These are phyloP conservation scores for Akanthomyces uredinophilus DNA, from an alignment of 2,329 filamentous ascomycete genomes.

Conservation along the genomic window DNA sequence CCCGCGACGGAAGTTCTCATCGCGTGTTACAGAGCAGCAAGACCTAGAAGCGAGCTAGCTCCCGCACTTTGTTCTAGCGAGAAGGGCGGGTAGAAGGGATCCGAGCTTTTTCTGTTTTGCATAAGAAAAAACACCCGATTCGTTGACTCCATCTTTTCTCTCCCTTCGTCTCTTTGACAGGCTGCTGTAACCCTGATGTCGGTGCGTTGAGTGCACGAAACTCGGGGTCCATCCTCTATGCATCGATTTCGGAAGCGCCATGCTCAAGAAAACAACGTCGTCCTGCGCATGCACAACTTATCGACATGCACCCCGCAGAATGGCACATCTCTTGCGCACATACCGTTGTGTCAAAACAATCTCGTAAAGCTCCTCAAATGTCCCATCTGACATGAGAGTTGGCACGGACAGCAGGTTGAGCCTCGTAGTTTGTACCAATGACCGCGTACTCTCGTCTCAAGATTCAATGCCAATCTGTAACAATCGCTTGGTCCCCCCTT, in stretches of 20 bases:
- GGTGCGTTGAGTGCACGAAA: not conserved
- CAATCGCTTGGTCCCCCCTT: slow-evolving; percentile 7
- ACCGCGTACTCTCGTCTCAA: not conserved
- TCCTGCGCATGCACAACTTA: no score
- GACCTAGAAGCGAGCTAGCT: not conserved
- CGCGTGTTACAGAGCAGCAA: not conserved
- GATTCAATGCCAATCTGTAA: not conserved
- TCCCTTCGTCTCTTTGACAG: not conserved
- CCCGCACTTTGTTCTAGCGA: not conserved
- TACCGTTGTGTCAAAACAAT: not conserved
- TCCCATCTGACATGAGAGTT: not conserved
- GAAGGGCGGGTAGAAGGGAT: not conserved
- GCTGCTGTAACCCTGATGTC: not conserved
- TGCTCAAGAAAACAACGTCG: no score
- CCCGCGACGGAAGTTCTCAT: not conserved
- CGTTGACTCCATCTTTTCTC: not conserved
- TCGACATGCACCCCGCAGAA: no score
- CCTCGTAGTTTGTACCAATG: not conserved
- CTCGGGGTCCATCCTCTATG: not conserved
- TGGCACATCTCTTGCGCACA: not conserved
- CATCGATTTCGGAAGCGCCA: not conserved
- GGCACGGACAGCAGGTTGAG: not conserved
- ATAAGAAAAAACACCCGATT: not conserved
- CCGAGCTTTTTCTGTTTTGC: slow-evolving; percentile 2
- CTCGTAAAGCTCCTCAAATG: not conserved